Conservation (phyloP, 2,329 filamentous ascomycete genomes). For the Fusarium illudens region DNA sequence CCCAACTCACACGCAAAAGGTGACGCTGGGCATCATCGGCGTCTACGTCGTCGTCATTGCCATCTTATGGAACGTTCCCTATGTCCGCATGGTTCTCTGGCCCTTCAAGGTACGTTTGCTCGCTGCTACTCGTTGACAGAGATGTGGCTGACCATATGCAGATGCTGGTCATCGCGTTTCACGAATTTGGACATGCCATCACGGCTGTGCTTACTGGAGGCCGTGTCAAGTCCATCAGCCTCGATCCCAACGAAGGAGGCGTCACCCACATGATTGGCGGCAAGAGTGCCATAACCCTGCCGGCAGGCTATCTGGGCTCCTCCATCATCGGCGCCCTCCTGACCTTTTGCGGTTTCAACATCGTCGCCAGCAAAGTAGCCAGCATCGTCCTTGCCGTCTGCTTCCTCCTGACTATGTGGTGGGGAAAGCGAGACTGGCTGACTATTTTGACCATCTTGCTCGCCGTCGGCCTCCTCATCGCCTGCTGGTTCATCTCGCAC, state of each 20-base stretch:
- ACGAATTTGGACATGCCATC: constrained; percentile 81
- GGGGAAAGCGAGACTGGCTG: constrained; percentile 81
- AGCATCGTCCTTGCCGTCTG: constrained; percentile 76
- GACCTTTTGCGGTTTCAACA: constrained; percentile 83
- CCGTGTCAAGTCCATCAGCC: constrained; percentile 75
- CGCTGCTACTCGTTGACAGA: neutral
- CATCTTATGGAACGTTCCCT: constrained; percentile 81
- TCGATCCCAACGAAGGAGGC: constrained; percentile 81
- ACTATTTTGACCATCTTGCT: constrained; percentile 75
- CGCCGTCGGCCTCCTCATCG: constrained; percentile 75
- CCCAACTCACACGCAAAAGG: constrained; percentile 72
- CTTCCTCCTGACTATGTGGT: constrained; percentile 83
- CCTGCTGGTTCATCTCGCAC: constrained; percentile 82
- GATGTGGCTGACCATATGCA: constrained; percentile 43
- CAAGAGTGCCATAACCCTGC: constrained; percentile 73
- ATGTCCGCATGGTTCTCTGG: constrained; percentile 78
- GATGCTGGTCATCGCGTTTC: constrained; percentile 87
- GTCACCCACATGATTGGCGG: constrained; percentile 82
- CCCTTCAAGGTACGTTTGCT: constrained; percentile 74
- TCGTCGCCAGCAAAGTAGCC: constrained; percentile 81
- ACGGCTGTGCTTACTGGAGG: constrained; percentile 77
- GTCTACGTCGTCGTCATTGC: constrained; percentile 78
- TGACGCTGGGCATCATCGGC: constrained; percentile 76
- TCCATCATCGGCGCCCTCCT: constrained; percentile 79
- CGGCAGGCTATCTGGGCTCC: constrained; percentile 80